Evolutionary conservation across 2,329 filamentous ascomycete species (phyloP).

Genomic region (Aspergillus sclerotialis): DNA sequence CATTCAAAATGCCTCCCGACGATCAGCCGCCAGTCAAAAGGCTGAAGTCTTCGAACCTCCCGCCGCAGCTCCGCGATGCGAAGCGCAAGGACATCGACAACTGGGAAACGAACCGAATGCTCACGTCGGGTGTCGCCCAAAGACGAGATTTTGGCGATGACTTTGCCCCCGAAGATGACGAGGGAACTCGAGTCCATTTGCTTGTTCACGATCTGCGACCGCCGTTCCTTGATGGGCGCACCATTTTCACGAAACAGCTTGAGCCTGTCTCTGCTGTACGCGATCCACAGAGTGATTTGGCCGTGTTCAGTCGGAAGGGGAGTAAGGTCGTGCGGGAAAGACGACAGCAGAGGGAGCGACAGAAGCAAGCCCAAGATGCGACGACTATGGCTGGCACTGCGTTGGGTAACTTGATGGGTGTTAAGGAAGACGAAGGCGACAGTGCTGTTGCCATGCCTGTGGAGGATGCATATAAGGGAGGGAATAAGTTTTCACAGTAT

Average conservation of each 20-base stretch:
- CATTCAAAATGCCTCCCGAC: constrained; percentile 24
- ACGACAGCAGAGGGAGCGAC: constrained; percentile 83
- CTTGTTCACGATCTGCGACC: constrained; percentile 90
- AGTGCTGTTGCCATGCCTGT: constrained; percentile 72
- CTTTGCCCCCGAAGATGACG: constrained; percentile 78
- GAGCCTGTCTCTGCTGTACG: constrained; percentile 90
- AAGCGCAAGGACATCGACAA: constrained; percentile 93
- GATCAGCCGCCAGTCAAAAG: constrained; percentile 33
- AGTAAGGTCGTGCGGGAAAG: constrained; percentile 88
- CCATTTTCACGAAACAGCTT: constrained; percentile 93
- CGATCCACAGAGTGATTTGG: constrained; percentile 97
- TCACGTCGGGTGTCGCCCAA: constrained; percentile 92
- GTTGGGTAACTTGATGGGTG: constrained; percentile 88
- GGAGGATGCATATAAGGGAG: constrained; percentile 60
- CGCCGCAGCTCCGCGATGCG: constrained; percentile 31
- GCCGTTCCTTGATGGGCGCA: constrained; percentile 89
- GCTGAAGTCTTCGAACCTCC: constrained; percentile 31
- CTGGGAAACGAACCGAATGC: constrained; percentile 98
- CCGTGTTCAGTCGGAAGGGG: constrained; percentile 91
- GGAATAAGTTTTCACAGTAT: constrained; percentile 80
- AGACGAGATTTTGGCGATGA: constrained; percentile 72
- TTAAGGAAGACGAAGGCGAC: constrained; percentile 83
- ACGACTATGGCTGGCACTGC: constrained; percentile 89
- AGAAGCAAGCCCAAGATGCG: constrained; percentile 89
- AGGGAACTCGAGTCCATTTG: constrained; percentile 80